phyloP scores from a whole-genome alignment of 805 yeast genomes.

The Candida taoyuanica region DNA sequence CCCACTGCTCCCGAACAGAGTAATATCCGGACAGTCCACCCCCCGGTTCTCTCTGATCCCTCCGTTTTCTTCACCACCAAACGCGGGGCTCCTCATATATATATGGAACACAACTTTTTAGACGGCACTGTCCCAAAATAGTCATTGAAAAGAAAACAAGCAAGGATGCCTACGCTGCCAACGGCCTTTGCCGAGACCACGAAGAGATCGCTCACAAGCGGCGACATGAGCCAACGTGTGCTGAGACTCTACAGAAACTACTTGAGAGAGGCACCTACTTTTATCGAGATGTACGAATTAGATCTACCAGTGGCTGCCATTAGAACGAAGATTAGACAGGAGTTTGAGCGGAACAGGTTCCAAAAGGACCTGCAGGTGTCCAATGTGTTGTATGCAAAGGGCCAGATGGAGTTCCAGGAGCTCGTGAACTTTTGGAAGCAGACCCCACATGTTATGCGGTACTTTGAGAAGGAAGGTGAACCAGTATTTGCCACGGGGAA shows the following conservation, averaged over 20 bases:
- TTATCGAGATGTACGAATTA: constrained; percentile 62
- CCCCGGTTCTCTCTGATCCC: neutral
- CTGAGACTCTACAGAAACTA: constrained; percentile 70
- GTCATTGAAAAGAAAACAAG: neutral
- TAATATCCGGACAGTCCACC: neutral
- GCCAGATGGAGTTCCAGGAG: constrained; percentile 89
- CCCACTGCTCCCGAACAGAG: neutral
- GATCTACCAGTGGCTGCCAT: constrained; percentile 75
- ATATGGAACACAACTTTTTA: no score
- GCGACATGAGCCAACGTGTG: constrained; percentile 60
- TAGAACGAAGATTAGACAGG: constrained; percentile 82
- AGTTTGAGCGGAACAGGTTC: constrained; percentile 80
- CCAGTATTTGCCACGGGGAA: constrained; percentile 36
- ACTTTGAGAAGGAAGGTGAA: constrained; percentile 62
- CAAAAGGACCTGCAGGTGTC: constrained; percentile 60
- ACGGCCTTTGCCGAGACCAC: constrained; percentile 85
- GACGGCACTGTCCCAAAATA: no score
- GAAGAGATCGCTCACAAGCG: constrained; percentile 53
- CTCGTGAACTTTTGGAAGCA: constrained; percentile 88
- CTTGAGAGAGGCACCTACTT: constrained; percentile 54
- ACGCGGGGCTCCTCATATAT: neutral
- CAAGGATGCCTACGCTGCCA: constrained; percentile 55
- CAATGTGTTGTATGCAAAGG: constrained; percentile 72
- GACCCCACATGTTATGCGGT: constrained; percentile 77
- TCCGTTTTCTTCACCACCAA: no score